Percentiles rank a stretch among this genome's conserved stretches.
These are phyloP conservation scores for Elaphomyces granulatus DNA, from an alignment of 495 filamentous ascomycete species.

Conservation along the genomic window DNA sequence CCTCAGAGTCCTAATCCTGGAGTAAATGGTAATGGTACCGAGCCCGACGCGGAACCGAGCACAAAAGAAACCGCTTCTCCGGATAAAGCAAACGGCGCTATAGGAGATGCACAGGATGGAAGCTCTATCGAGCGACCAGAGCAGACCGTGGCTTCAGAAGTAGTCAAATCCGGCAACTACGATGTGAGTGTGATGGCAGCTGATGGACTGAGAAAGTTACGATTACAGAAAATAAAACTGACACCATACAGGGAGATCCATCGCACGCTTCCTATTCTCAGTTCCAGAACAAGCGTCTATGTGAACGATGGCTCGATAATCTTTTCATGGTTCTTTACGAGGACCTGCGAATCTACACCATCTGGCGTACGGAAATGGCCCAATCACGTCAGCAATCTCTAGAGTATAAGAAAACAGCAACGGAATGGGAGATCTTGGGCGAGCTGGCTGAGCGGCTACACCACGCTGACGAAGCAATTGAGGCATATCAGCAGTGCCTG, in stretches of 20 bases:
- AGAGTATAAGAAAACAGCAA: conserved; percentile 86
- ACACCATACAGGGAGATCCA: conserved; percentile 25
- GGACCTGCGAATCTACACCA: conserved; percentile 94
- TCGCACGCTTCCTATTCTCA: conserved; percentile 41
- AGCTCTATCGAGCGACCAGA: conserved; percentile 61
- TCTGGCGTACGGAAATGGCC: conserved; percentile 95
- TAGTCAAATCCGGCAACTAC: conserved; percentile 64
- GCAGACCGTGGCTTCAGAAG: conserved; percentile 67
- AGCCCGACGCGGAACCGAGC: conserved; percentile 25
- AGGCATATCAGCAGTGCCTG: conserved; percentile 80
- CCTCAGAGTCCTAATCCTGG: conserved; percentile 38
- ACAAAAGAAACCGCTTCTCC: conserved; percentile 7
- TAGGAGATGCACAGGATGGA: conserved; percentile 23
- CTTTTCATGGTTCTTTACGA: conserved; percentile 99
- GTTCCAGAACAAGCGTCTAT: conserved; percentile 91
- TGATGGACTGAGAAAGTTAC: too few relatives aligned
- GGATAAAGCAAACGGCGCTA: conserved; percentile 12
- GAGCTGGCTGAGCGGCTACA: conserved; percentile 85
- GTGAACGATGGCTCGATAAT: conserved; percentile 95
- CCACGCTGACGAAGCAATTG: conserved; percentile 73
- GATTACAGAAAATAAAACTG: too few relatives aligned
- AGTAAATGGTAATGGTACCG: conserved; percentile 26
- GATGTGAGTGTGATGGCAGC: conserved; percentile 58
- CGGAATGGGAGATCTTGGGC: conserved; percentile 97
- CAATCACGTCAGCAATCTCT: conserved; percentile 80